Conservation (phyloP, 208 protist genomes). For the Crithidia bombi region DNA sequence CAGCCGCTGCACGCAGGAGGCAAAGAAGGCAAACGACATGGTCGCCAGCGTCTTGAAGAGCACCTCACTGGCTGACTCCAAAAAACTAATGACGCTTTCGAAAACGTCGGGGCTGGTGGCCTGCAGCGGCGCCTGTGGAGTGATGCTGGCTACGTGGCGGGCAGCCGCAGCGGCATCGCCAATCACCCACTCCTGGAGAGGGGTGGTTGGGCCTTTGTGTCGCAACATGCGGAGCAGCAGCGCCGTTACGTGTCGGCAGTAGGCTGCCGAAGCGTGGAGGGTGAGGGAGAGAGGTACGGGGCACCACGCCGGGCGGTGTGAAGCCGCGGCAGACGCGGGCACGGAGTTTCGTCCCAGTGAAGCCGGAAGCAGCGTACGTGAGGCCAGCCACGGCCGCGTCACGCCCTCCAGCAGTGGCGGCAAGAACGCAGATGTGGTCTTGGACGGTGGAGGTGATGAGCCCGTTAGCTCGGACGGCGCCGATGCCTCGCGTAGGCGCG, state of each 20-base stretch:
- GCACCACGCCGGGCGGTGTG: background rate
- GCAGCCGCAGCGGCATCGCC: conserved; percentile 25
- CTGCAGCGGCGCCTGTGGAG: background rate
- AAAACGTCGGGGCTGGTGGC: conserved; percentile 22
- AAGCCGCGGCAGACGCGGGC: background rate
- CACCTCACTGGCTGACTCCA: conserved; percentile 47
- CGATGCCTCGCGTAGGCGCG: conserved; percentile 18
- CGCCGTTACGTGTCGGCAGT: conserved; percentile 6
- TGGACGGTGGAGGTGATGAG: background rate
- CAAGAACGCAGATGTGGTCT: background rate
- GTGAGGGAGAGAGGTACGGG: background rate
- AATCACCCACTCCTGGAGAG: conserved; percentile 34
- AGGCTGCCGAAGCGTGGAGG: background rate
- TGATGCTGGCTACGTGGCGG: background rate
- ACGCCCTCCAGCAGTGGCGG: conserved; percentile 1
- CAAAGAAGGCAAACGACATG: conserved; percentile 47
- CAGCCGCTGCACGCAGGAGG: conserved; percentile 25
- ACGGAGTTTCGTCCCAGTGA: background rate
- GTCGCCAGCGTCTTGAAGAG: conserved; percentile 67
- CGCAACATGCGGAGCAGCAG: conserved; percentile 23
- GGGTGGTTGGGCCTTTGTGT: conserved; percentile 26
- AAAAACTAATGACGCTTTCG: conserved; percentile 12
- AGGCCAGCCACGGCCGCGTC: conserved; percentile 22
- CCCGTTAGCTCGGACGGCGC: background rate
- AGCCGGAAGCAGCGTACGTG: conserved; percentile 2